Base-by-base conservation (phyloP, 2,329 filamentous ascomycete genomes). In the Epichloe uncinata region DNA sequence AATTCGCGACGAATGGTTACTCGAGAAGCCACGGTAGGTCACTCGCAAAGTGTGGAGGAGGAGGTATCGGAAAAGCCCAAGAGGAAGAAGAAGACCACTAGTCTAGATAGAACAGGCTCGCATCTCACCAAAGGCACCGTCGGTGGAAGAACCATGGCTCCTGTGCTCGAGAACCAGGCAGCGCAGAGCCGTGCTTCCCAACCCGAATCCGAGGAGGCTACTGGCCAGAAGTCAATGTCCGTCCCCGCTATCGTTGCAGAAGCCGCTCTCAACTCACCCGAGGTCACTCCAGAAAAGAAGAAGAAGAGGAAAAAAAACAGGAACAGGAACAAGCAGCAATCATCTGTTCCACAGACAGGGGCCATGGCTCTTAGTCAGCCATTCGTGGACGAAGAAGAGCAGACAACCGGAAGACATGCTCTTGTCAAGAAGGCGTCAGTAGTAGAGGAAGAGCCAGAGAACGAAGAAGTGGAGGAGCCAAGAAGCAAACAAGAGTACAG, bases 1-100 rank as follows among this genome's bases (percentile, higher is more conserved):
- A 82, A 83, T 56, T 81, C 81, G 15, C 72, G 80, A 55, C 75
- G 80, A 52, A 80, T 82, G 71, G 70, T 83, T 3, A 71, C 74
- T 3, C 72, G 55, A 48, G 62, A 60, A 5, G 67, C 75, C 26
- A 54, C 76, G 16, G 43, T 68, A 55, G 71, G 62, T 46, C 65
- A 65, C 42, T 71, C 75, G 47, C 67, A 73, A 49, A 64, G 59
- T 34, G 58, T 71, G 4, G 60, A 64, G 22, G 60, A 64, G 22
- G 64, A 73, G 16, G 55, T 64, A 15, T 61, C 67, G 0, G 69
- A 72, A 35, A 68, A 65, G 45, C 65, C 66, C 4, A 65, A 59
- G 54, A 72, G 67, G 52, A 75, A 69, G 55, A 71, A 72, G 38
- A 56, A 67, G 54, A 58, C 64, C 38, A n/a, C 9, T 33, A 57